Evolutionary conservation across 2,329 filamentous ascomycete species (phyloP).

Genomic region (Thielaviopsis populi): DNA sequence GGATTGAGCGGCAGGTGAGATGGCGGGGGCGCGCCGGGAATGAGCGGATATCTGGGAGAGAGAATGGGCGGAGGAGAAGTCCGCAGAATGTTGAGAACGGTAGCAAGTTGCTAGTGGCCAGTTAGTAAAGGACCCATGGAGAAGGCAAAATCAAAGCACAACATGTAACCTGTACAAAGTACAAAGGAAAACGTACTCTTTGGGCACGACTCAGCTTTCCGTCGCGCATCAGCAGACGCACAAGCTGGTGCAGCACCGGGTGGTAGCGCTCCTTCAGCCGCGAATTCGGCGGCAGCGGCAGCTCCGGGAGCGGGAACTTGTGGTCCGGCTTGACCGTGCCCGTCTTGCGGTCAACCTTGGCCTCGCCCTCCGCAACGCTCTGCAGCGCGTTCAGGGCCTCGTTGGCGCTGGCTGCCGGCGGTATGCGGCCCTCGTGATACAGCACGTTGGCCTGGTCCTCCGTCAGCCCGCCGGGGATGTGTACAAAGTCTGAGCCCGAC

Average conservation of each 20-base stretch:
- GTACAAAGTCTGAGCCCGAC: constrained; percentile 9
- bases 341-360: constrained; percentile 14
- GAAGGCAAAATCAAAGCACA: no score
- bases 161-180: neutral
- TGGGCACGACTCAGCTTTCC: constrained; percentile 87
- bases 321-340: constrained; percentile 36
- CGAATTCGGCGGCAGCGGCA: constrained; percentile 45
- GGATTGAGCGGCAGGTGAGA: constrained; percentile 77
- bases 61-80: constrained; percentile 66
- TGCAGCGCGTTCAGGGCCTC: constrained; percentile 15
- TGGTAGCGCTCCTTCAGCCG: constrained; percentile 74
- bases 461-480: constrained; percentile 25
- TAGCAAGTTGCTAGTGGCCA: constrained; percentile 58
- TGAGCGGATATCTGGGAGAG: constrained; percentile 53
- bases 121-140: neutral
- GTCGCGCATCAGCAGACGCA: constrained; percentile 78
- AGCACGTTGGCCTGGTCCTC: constrained; percentile 31
- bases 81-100: constrained; percentile 70
- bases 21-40: constrained; percentile 63
- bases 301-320: constrained; percentile 60
- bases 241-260: constrained; percentile 70
- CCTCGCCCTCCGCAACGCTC: constrained; percentile 17
- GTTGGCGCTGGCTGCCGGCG: constrained; percentile 21
- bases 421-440: constrained; percentile 30
- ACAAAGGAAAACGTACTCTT: constrained; percentile 42